Evolutionary conservation across 331 rosid genomes (phyloP).

Genomic region (Malus hybrid): DNA sequence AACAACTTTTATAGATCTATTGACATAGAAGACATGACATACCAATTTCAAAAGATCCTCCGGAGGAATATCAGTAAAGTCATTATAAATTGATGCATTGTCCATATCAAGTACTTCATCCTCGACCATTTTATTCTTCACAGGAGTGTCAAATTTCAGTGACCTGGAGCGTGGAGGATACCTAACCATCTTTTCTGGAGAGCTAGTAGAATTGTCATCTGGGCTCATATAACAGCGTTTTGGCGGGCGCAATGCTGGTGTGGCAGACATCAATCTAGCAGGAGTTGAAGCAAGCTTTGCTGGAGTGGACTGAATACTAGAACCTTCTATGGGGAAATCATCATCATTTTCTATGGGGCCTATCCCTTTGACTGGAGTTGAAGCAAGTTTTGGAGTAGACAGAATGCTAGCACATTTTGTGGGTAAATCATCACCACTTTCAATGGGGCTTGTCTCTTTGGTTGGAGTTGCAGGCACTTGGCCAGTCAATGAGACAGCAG

Average conservation of each 20-base stretch:
- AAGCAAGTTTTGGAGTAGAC: not conserved
- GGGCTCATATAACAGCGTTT: constrained; percentile 61
- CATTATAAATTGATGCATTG: constrained; percentile 23
- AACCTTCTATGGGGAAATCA: constrained; percentile 1
- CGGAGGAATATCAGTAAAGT: constrained; percentile 42
- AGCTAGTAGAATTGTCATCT: constrained; percentile 17
- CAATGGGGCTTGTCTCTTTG: constrained; percentile 19
- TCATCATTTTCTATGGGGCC: constrained; percentile 12
- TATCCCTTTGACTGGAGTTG: constrained; percentile 42
- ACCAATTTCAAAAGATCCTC: constrained; percentile 60
- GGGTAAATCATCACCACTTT: constrained; percentile 12
- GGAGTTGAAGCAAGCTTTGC: constrained; percentile 37
- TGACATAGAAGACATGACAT: constrained; percentile 16
- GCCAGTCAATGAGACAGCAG: constrained; percentile 3
- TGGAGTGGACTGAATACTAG: constrained; percentile 7
- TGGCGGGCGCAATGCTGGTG: constrained; percentile 46
- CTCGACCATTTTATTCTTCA: constrained; percentile 10
- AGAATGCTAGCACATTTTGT: not conserved
- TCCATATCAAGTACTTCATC: constrained; percentile 13
- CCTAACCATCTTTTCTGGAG: constrained; percentile 40
- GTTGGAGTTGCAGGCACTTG: constrained; percentile 33
- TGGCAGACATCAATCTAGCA: constrained; percentile 45
- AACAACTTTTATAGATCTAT: not conserved
- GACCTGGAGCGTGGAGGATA: constrained; percentile 49
- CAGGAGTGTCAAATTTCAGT: constrained; percentile 61